Conservation (phyloP, 2,329 filamentous ascomycete genomes). For the Aureobasidium mangrovei region DNA sequence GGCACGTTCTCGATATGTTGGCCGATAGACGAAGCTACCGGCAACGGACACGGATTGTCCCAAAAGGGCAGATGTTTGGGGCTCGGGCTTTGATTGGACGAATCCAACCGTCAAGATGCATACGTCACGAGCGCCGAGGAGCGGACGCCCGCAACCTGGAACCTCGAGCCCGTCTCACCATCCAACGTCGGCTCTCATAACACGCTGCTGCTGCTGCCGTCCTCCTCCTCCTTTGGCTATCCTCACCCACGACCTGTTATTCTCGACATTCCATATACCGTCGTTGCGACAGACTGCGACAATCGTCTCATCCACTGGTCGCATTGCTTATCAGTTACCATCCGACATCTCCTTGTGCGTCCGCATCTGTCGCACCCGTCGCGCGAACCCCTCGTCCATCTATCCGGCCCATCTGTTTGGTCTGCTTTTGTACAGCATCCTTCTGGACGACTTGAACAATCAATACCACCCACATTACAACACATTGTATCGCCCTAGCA, state of each 20-base stretch:
- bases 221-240: not conserved
- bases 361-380: conserved; percentile 2
- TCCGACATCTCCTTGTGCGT: not conserved
- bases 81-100: conserved; percentile 2
- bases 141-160: not conserved
- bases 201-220: not conserved
- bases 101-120: not conserved
- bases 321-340: not conserved
- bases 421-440: not conserved
- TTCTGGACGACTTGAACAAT: not conserved
- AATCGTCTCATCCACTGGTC: not conserved
- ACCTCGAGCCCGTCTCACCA: not conserved
- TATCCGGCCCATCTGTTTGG: not conserved
- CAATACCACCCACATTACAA: not conserved
- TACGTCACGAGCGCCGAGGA: conserved; percentile 4
- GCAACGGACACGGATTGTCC: not conserved
- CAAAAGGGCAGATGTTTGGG: not conserved
- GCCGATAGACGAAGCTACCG: not conserved
- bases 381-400: not conserved
- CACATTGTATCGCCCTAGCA: not conserved
- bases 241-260: conserved; percentile 1
- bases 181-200: conserved; percentile 1
- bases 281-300: conserved; percentile 1
- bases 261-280: not conserved
- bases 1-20: conserved; percentile 9